phyloP scores from a whole-genome alignment of 1,284 basidiomycete species.

The Trichosporon sp. region DNA sequence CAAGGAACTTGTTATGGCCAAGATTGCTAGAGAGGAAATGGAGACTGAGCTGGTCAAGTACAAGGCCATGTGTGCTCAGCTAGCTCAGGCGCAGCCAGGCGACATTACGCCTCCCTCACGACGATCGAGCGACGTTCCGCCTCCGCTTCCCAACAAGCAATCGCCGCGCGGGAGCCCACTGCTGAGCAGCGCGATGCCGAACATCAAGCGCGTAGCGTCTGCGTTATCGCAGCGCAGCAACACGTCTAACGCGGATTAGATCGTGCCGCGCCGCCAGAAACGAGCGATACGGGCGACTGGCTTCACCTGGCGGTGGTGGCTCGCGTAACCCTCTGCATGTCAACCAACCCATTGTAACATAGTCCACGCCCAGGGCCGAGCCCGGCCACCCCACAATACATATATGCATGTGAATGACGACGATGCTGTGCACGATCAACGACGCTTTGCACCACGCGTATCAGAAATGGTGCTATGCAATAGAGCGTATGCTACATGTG shows the following conservation, averaged over 20 bases:
- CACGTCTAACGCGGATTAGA: neutral
- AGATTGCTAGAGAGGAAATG: slow-evolving; percentile 79
- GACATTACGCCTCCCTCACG: slow-evolving; percentile 10
- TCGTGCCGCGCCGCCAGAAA: neutral
- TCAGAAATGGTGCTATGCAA: no score
- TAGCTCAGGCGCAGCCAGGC: slow-evolving; percentile 7
- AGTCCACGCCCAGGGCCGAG: neutral
- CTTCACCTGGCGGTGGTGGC: neutral
- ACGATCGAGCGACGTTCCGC: slow-evolving; percentile 1
- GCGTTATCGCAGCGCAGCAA: neutral
- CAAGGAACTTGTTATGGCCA: slow-evolving; percentile 81
- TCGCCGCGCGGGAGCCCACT: neutral
- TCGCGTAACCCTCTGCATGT: neutral
- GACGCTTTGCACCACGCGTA: no score
- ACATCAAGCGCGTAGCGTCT: neutral
- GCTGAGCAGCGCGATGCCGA: neutral
- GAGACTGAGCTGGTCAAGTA: slow-evolving; percentile 86
- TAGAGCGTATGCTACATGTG: no score
- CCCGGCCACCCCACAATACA: neutral
- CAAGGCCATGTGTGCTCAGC: slow-evolving; percentile 67
- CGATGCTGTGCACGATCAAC: no score
- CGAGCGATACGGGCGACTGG: neutral
- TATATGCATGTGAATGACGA: neutral
- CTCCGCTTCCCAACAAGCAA: neutral
- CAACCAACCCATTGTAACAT: neutral